A percentile compares a stretch with the other conserved stretches of the same genome.
Conservation (phyloP, 169 alveolate species). For the Plasmodium gonderi region DNA sequence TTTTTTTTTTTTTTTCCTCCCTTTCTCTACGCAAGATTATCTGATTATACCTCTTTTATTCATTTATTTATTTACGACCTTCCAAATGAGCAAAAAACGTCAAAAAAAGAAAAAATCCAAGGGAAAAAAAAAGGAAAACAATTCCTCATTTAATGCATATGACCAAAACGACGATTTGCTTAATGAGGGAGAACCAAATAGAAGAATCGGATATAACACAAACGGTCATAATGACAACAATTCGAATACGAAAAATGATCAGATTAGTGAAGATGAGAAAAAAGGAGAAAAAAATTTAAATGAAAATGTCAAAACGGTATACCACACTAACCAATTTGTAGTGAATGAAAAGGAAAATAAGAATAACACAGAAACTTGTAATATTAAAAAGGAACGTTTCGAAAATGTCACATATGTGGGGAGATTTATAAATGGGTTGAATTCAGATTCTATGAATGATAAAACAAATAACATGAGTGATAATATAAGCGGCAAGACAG, state of each 20-base stretch:
- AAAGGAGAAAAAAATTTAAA: neutral
- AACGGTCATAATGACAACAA: neutral
- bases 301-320: too few species aligned
- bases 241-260: neutral
- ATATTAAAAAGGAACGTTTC: too few species aligned
- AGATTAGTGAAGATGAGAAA: neutral
- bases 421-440: too few species aligned
- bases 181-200: neutral
- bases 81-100: conserved; percentile 16
- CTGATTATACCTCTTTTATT: neutral
- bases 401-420: too few species aligned
- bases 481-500: neutral
- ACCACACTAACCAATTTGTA: neutral
- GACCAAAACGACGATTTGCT: neutral
- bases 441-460: too few species aligned
- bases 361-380: too few species aligned
- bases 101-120: conserved; percentile 18
- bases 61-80: neutral
- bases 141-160: conserved; percentile 1
- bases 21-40: neutral
- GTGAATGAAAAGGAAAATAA: neutral
- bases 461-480: neutral
- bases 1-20: neutral
- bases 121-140: conserved; percentile 14
- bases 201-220: neutral